Conservation (phyloP, 768 basidiomycete species). For the Exidia glandulosa region DNA sequence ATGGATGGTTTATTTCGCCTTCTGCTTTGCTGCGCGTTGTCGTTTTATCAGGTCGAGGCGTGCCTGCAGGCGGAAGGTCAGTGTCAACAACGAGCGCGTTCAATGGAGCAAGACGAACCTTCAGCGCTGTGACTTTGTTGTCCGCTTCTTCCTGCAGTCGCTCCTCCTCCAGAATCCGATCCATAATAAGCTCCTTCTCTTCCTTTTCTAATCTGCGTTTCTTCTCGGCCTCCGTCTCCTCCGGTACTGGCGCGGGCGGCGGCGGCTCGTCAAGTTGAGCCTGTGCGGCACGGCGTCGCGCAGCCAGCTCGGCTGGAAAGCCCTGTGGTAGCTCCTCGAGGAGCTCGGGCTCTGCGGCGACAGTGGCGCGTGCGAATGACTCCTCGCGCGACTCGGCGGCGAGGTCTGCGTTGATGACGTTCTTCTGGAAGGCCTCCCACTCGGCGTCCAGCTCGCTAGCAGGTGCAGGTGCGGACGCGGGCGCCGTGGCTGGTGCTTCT, state of each 20-base stretch:
- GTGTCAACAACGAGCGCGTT: neutral
- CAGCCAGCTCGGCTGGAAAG: conserved; percentile 25
- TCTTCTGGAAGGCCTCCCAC: conserved; percentile 61
- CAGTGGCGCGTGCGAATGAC: conserved; percentile 56
- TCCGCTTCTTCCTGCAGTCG: conserved; percentile 82
- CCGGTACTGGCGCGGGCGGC: conserved; percentile 13
- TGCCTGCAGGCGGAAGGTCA: neutral
- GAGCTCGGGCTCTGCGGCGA: conserved; percentile 57
- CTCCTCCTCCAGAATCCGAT: conserved; percentile 74
- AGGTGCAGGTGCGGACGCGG: conserved; percentile 11
- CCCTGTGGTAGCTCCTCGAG: conserved; percentile 35
- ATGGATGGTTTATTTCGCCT: neutral
- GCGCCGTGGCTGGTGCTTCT: conserved; percentile 9
- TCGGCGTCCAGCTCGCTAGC: conserved; percentile 47
- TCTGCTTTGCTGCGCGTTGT: neutral
- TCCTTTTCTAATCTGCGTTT: conserved; percentile 34
- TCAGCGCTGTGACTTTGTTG: conserved; percentile 55
- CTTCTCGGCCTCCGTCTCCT: conserved; percentile 12
- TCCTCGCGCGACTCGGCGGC: conserved; percentile 24
- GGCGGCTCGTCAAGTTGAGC: too few relatives aligned
- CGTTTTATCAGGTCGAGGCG: neutral
- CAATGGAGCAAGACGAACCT: conserved; percentile 18
- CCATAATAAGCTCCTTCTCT: conserved; percentile 67
- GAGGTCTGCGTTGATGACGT: conserved; percentile 34
- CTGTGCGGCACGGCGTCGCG: neutral